A percentile compares a stretch with the other conserved stretches of the same genome.
Conservation (phyloP, 768 basidiomycete genomes). For the Boletales sp. region DNA sequence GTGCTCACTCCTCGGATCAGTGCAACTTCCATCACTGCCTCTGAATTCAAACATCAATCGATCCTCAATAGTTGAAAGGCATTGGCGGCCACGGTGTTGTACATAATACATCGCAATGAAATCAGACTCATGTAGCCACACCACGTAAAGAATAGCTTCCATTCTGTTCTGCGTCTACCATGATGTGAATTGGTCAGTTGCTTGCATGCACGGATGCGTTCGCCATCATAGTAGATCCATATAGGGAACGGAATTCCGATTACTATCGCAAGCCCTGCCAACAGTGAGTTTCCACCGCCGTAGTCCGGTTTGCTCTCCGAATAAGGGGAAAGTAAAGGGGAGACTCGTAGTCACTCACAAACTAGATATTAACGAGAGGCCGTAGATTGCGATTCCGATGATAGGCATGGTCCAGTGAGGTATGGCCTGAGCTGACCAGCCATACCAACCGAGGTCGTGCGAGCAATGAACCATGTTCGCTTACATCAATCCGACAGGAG, state of each 20-base stretch:
- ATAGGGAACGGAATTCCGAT: too few species aligned
- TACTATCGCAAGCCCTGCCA: too few species aligned
- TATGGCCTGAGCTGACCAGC: constrained; percentile 70
- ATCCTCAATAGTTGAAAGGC: not conserved
- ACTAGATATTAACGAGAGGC: constrained; percentile 60
- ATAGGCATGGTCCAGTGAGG: constrained; percentile 78
- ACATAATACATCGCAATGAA: constrained; percentile 18
- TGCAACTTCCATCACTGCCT: too few species aligned
- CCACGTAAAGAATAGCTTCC: too few species aligned
- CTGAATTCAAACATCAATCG: too few species aligned
- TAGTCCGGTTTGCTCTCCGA: constrained; percentile 46
- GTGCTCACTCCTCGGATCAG: too few species aligned
- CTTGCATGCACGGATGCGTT: constrained; percentile 40
- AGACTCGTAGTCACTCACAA: constrained; percentile 38
- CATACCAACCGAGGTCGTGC: constrained; percentile 57
- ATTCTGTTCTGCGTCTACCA: too few species aligned
- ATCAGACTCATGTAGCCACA: too few species aligned
- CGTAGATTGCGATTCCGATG: constrained; percentile 56
- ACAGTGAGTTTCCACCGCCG: too few species aligned
- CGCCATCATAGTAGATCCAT: too few species aligned
- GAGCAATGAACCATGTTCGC: constrained; percentile 19
- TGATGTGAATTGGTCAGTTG: constrained; percentile 5
- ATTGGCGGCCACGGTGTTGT: not conserved
- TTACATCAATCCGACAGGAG: constrained; percentile 70
- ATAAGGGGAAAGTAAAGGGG: constrained; percentile 65